A percentile compares a stretch with the other conserved stretches of the same genome.
phyloP scores from a whole-genome alignment of 495 filamentous ascomycete genomes.

The Mytilinidion resinicola region DNA sequence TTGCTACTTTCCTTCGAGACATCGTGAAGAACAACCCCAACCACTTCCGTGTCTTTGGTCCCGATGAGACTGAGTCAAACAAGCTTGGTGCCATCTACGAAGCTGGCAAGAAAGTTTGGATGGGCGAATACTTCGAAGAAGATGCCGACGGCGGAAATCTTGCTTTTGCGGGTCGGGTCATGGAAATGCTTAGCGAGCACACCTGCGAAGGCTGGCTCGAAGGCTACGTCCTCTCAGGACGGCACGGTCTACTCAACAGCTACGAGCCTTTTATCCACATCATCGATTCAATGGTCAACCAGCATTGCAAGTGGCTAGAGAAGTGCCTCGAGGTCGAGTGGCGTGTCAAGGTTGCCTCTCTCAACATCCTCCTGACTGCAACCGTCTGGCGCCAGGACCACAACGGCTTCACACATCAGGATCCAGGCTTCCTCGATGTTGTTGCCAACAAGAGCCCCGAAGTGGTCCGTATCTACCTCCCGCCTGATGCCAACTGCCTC shows the following conservation, averaged over 20 bases:
- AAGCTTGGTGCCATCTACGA: constrained; percentile 62
- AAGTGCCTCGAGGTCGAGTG: constrained; percentile 68
- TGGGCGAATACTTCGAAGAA: constrained; percentile 68
- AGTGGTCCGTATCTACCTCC: constrained; percentile 70
- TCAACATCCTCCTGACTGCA: constrained; percentile 68
- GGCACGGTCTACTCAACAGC: constrained; percentile 66
- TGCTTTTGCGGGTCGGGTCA: constrained; percentile 56
- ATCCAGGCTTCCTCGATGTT: constrained; percentile 69
- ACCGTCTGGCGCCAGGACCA: constrained; percentile 75
- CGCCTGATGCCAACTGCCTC: constrained; percentile 67
- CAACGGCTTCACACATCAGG: constrained; percentile 74
- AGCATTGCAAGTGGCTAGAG: constrained; percentile 76
- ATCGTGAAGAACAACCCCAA: constrained; percentile 52
- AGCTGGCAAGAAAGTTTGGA: constrained; percentile 68
- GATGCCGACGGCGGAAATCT: constrained; percentile 64
- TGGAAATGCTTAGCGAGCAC: constrained; percentile 74
- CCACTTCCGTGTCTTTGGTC: constrained; percentile 66
- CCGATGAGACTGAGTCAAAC: constrained; percentile 72
- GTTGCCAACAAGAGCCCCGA: constrained; percentile 69
- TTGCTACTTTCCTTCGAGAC: constrained; percentile 57
- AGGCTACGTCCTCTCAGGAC: constrained; percentile 63
- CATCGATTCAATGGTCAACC: constrained; percentile 74
- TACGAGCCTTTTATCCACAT: constrained; percentile 76
- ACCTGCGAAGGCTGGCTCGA: constrained; percentile 70
- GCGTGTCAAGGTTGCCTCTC: constrained; percentile 58